Percentiles rank a stretch among this genome's conserved stretches.
Conservation (phyloP, 2,329 filamentous ascomycete genomes). For the Alternaria novae-zelandiae region DNA sequence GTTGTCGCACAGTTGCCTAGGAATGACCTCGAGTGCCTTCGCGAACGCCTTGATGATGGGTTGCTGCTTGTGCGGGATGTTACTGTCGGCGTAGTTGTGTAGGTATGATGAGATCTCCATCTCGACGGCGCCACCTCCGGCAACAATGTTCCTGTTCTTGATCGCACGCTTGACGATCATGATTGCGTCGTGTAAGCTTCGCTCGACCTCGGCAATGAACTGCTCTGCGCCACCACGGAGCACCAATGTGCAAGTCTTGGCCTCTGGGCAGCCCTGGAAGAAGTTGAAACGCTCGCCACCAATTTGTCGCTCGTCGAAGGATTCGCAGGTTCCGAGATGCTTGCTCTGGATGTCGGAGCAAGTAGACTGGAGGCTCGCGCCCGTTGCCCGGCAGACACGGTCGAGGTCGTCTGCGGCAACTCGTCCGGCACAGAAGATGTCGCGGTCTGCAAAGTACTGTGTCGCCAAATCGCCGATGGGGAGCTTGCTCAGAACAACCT, state of each 20-base stretch:
- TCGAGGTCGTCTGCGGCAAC: slow-evolving; percentile 93
- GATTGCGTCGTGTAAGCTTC: slow-evolving; percentile 96
- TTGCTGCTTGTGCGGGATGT: slow-evolving; percentile 94
- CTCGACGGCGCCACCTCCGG: slow-evolving; percentile 90
- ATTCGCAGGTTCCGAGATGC: slow-evolving; percentile 88
- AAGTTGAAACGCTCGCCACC: slow-evolving; percentile 98
- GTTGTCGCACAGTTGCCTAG: slow-evolving; percentile 96
- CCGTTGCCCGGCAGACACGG: slow-evolving; percentile 92
- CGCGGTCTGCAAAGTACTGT: slow-evolving; percentile 95
- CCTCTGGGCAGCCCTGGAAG: slow-evolving; percentile 93
- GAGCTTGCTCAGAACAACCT: slow-evolving; percentile 95
- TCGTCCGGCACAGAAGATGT: slow-evolving; percentile 97
- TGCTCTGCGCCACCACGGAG: slow-evolving; percentile 96
- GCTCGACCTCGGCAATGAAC: slow-evolving; percentile 98
- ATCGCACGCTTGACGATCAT: slow-evolving; percentile 99
- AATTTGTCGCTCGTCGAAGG: slow-evolving; percentile 95
- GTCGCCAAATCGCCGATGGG: slow-evolving; percentile 97
- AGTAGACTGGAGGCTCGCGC: slow-evolving; percentile 90
- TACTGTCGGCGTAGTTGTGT: slow-evolving; percentile 89
- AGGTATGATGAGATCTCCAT: slow-evolving; percentile 97
- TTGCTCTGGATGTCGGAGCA: slow-evolving; percentile 91
- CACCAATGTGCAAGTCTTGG: slow-evolving; percentile 95
- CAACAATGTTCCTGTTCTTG: slow-evolving; percentile 92
- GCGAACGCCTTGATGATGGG: slow-evolving; percentile 97
- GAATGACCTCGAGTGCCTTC: slow-evolving; percentile 95